Conservation (phyloP, 208 protist species). For the Naegleria gruberi region DNA sequence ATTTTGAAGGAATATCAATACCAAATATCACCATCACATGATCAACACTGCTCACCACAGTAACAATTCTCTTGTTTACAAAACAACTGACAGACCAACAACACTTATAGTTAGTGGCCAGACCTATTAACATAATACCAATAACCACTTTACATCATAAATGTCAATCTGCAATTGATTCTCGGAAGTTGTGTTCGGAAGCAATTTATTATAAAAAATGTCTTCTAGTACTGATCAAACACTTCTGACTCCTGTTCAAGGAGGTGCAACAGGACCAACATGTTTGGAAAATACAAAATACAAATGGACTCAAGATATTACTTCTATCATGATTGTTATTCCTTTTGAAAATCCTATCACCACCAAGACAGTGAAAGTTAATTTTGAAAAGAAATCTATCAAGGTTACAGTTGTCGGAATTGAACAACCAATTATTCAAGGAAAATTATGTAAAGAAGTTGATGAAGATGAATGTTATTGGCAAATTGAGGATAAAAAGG, state of each 20-base stretch:
- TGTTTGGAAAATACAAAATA: not conserved
- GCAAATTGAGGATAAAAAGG: conserved; percentile 11
- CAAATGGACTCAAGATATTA: conserved; percentile 15
- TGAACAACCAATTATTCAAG: not conserved
- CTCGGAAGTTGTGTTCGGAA: no score
- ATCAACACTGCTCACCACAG: no score
- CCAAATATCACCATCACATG: no score
- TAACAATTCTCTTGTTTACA: no score
- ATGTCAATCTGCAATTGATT: no score
- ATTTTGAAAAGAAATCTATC: not conserved
- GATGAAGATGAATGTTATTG: not conserved
- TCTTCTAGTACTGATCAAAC: no score
- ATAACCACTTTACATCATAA: no score
- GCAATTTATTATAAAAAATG: no score
- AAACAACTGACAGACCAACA: no score
- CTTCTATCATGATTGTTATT: not conserved
- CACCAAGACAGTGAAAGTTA: not conserved
- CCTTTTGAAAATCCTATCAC: not conserved
- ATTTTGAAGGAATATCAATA: no score
- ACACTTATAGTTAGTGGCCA: no score
- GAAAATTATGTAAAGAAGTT: not conserved
- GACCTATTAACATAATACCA: no score
- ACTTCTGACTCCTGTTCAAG: not conserved
- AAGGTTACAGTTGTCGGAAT: not conserved
- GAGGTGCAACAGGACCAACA: not conserved